Evolutionary conservation across 306 rosid species (phyloP), one percentile per base, ranked within the genome.

Genomic region (Sindora glabra): DNA sequence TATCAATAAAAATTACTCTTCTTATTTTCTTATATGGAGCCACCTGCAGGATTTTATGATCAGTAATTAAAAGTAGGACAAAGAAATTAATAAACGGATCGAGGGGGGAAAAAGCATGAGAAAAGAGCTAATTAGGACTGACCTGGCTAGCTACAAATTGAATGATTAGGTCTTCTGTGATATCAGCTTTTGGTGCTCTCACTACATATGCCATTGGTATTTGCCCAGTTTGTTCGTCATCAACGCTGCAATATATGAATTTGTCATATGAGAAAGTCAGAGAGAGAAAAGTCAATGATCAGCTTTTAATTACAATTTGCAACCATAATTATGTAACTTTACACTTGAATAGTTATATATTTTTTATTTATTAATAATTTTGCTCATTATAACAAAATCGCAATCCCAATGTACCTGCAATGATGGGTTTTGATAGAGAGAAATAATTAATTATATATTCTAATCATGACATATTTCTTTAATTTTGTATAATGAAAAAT

Each of bases 171-270:
- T 77, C 83, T 78, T 79, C 81, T 3, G 79, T 67, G 65, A 90
- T 86, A 10, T 77, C 57, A 47, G 83, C 65, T 54, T 56, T 77
- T 29, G 65, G 68, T 56, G 79, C 72, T 79, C 73, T 83, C 44
- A 85, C 97, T 62, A 85, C 90, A 72, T 79, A 85, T 2, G 96
- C 97, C 87, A 85, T 81, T 53, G 97, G 96, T 77, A 90, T 87
- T 74, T 90, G 79, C 11, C 97, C 97, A 30, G 87, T 78, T 69
- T 74, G 95, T 66, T 77, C 90, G 72, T 90, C 95, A 74, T 85
- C 96, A 16, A 83, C 75, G 54, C 96, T 87, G 70, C 54, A 77
- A 64, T 46, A 41, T 27, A 14, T 9, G 0, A 11, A 6, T 62
- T 45, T 56, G 6, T 2, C 55, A 38, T 17, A 26, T 62, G n/a